Evolutionary conservation across 768 basidiomycete species (phyloP).

Genomic region (Boletus sp.): DNA sequence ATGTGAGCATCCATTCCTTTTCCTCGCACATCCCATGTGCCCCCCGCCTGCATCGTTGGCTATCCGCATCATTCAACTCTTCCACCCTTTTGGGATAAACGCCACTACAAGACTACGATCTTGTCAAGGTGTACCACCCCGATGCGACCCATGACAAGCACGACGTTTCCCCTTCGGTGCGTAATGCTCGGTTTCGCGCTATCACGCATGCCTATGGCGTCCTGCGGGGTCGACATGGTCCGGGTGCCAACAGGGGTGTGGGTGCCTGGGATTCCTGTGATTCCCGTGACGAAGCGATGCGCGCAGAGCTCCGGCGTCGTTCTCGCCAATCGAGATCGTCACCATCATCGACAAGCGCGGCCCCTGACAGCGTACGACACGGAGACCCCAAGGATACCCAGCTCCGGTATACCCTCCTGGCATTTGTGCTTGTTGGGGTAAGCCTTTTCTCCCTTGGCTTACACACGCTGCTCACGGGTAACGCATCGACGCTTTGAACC

Average conservation of each 20-base stretch:
- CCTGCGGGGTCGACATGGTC: constrained; percentile 15
- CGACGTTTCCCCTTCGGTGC: constrained; percentile 38
- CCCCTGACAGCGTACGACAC: not conserved
- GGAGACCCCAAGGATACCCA: not conserved
- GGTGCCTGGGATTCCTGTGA: constrained; percentile 1
- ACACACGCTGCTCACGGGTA: not conserved
- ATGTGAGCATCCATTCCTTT: constrained; percentile 42
- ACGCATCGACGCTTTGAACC: not conserved
- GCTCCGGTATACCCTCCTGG: constrained; percentile 12
- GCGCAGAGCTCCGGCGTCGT: constrained; percentile 50
- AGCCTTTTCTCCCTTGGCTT: not conserved
- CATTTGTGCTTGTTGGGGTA: constrained; percentile 14
- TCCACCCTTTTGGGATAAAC: not conserved
- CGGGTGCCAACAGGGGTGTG: not conserved
- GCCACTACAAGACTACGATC: constrained; percentile 59
- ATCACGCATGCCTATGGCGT: constrained; percentile 63
- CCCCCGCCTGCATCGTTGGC: not conserved
- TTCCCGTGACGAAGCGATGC: constrained; percentile 39
- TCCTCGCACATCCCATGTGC: not conserved
- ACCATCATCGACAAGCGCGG: constrained; percentile 25
- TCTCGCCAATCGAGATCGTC: constrained; percentile 23
- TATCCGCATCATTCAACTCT: not conserved
- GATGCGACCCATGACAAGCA: constrained; percentile 49
- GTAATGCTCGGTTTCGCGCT: constrained; percentile 60
- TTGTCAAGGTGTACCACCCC: constrained; percentile 70